Conservation (phyloP, 441 rosid species). For the Euphorbia schlechtendalii region DNA sequence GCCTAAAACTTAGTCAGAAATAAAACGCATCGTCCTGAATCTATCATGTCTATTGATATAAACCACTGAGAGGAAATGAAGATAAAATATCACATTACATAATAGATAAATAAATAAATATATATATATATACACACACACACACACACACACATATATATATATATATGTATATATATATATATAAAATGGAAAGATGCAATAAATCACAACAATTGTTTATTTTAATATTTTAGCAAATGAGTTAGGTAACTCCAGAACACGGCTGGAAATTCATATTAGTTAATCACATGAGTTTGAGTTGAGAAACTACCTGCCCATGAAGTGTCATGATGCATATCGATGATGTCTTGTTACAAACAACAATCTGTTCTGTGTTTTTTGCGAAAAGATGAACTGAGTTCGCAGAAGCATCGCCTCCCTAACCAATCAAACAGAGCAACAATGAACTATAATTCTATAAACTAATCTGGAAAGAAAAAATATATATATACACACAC, state of each 20-base stretch:
- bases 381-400: slow-evolving; percentile 91
- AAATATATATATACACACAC: not conserved
- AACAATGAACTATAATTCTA: slow-evolving; percentile 10
- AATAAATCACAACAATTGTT: not conserved
- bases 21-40: not conserved
- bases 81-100: not conserved
- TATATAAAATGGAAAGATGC: too few species aligned
- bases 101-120: not conserved
- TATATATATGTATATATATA: too few species aligned
- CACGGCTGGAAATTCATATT: not conserved
- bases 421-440: slow-evolving; percentile 40
- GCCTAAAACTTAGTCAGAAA: not conserved
- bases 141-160: too few species aligned
- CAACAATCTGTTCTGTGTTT: slow-evolving; percentile 82
- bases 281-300: slow-evolving; percentile 3
- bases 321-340: slow-evolving; percentile 94
- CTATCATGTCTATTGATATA: not conserved
- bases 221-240: not conserved
- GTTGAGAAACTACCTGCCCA: slow-evolving; percentile 68
- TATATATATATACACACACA: not conserved
- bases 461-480: not conserved
- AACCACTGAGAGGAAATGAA: not conserved
- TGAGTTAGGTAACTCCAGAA: not conserved
- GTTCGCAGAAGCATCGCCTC: slow-evolving; percentile 97
- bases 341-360: slow-evolving; percentile 92